A percentile compares a stretch with the other conserved stretches of the same genome.
These are phyloP conservation scores for Phytophthora europaea DNA, from an alignment of 352 stramenopile genomes.

Conservation along the genomic window DNA sequence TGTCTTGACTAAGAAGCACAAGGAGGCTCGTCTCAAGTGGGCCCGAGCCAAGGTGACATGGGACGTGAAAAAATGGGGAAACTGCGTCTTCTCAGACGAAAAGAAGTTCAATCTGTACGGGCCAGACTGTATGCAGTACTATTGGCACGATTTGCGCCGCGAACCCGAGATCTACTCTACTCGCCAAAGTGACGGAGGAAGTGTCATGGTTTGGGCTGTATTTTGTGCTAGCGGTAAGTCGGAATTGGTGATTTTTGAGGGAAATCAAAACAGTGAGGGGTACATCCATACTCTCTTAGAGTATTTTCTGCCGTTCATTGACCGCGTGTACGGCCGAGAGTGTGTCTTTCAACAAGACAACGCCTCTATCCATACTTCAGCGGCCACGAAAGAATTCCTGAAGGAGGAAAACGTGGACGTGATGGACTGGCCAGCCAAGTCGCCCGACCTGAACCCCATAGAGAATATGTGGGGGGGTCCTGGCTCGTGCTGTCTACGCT, in stretches of 20 bases:
- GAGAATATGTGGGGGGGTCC: slow-evolving; percentile 28
- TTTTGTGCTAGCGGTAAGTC: neutral
- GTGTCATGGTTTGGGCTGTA: neutral
- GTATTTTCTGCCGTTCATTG: slow-evolving; percentile 4
- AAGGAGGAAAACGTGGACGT: slow-evolving; percentile 7
- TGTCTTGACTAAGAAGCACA: too few species aligned
- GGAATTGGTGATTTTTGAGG: slow-evolving; percentile 7
- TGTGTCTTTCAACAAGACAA: slow-evolving; percentile 31
- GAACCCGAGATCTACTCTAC: too few species aligned
- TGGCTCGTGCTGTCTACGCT: slow-evolving; percentile 22
- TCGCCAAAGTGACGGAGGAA: neutral
- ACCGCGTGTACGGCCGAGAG: neutral
- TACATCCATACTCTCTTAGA: slow-evolving; percentile 6
- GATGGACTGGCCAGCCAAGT: slow-evolving; percentile 25
- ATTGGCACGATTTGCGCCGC: too few species aligned
- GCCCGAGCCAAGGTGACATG: too few species aligned
- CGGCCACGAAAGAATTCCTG: slow-evolving; percentile 12
- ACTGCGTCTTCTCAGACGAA: too few species aligned
- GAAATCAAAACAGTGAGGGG: slow-evolving; percentile 4
- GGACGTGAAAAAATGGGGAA: too few species aligned
- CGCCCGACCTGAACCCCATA: slow-evolving; percentile 32
- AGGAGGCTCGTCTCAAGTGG: too few species aligned
- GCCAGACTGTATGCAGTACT: too few species aligned
- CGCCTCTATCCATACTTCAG: slow-evolving; percentile 25
- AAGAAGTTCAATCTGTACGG: too few species aligned